These are phyloP conservation scores for Paulownia fortunei DNA, from an alignment of 257 asterid genomes.

Conservation along the genomic window DNA sequence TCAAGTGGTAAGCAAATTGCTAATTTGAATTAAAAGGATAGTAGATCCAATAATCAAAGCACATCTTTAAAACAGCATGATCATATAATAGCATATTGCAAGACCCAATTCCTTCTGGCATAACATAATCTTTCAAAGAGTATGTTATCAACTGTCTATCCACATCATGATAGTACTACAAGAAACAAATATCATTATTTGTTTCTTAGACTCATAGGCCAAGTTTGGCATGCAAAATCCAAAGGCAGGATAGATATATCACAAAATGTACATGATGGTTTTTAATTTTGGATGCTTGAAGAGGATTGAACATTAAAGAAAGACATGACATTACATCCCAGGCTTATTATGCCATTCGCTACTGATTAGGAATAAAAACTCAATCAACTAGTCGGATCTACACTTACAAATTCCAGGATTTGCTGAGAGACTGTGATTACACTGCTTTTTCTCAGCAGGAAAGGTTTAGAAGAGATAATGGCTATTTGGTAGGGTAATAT, in stretches of 20 bases:
- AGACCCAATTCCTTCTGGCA: not conserved
- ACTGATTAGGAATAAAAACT: not conserved
- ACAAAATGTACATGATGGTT: not conserved
- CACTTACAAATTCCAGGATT: not conserved
- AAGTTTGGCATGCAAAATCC: not conserved
- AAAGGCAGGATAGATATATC: not conserved
- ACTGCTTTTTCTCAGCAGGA: not conserved
- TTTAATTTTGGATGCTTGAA: not conserved
- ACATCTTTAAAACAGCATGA: not conserved
- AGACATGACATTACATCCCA: not conserved
- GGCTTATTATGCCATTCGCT: not conserved
- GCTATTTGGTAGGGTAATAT: not conserved
- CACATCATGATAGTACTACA: constrained; percentile 1
- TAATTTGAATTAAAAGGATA: not conserved
- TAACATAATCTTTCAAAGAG: not conserved
- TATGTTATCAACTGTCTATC: not conserved
- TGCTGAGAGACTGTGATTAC: not conserved
- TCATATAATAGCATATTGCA: not conserved
- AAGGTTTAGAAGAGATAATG: not conserved
- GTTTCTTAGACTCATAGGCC: not conserved
- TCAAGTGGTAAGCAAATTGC: not conserved
- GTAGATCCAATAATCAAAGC: not conserved
- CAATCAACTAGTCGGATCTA: not conserved
- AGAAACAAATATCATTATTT: not conserved
- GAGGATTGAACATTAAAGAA: constrained; percentile 1